Base-by-base conservation (phyloP, 1,139 yeast species). In the Pichia sp. region DNA sequence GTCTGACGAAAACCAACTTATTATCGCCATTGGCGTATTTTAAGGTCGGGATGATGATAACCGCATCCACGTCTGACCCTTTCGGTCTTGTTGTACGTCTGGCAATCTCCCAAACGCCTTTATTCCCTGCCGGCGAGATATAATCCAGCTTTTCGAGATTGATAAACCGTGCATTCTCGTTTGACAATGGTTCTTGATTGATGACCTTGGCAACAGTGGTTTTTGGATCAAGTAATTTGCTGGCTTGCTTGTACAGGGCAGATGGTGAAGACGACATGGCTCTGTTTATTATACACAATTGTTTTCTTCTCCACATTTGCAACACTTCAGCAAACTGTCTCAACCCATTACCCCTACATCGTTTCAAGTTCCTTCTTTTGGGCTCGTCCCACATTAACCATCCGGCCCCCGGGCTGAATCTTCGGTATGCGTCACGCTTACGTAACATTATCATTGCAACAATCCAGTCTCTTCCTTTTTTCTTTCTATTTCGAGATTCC, bases 71-170 rank as follows among this genome's bases (percentile, higher is more conserved):
- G 13, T 81, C 81, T 8, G 85, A 74, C 13, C 84, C 84, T 36
- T 72, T 76, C 5, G 85, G 82, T 58, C 96, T 77, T 7, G 98
- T 92, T 49, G 85, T 79, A 61, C 99, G 78, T 1, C 89, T 81
- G 2, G 96, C 95, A 80, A 85, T 85, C 72, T 93, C 99, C 97
- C 98, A 93, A 52, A 82, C 86, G 47, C 90, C 73, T 7, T 67
- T 77, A 62, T 61, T 69, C 1, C 96, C 96, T 42, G 73, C 72
- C 10, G 96, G 93, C 62, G 85, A 90, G 16, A 67, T 64, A 70
- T 90, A 92, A 57, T 82, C 78, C 59, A 90, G 78, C 65, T 82
- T 86, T 57, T 78, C 73, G 53, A 82, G 69, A 51, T 81, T 79
- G 49, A 84, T 79, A 86, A 89, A 84, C 62, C 75, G 78, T 19